phyloP scores from a whole-genome alignment of 2,329 filamentous ascomycete genomes.

The Fusarium bactridioides region DNA sequence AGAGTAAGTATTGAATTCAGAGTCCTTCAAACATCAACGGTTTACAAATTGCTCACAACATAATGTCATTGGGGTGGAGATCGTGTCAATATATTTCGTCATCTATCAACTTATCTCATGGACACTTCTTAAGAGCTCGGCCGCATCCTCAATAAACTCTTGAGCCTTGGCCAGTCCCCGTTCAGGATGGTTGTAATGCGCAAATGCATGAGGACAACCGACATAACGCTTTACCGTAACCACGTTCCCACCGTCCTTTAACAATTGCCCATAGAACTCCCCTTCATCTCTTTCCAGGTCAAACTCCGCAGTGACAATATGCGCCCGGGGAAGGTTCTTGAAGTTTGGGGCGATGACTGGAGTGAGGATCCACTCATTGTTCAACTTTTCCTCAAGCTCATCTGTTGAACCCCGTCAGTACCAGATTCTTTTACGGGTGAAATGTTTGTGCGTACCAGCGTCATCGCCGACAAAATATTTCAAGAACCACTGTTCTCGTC shows the following conservation, averaged over 20 bases:
- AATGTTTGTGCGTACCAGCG: not conserved
- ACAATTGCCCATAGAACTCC: not conserved
- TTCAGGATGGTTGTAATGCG: not conserved
- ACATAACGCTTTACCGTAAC: not conserved
- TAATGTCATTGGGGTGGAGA: not conserved
- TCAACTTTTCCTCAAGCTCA: not conserved
- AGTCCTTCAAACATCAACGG: not conserved
- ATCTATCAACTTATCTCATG: not conserved
- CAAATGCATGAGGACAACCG: not conserved
- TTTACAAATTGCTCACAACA: not conserved
- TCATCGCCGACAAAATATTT: not conserved
- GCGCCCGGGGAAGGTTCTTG: not conserved
- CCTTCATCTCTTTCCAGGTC: slow-evolving; percentile 1
- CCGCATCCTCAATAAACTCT: not conserved
- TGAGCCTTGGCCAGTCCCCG: not conserved
- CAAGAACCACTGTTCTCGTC: not conserved
- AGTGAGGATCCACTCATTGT: not conserved
- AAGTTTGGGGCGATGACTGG: not conserved
- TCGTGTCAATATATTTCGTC: accelerated
- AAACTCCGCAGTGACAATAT: not conserved
- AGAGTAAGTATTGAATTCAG: not conserved
- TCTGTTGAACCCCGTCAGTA: not conserved
- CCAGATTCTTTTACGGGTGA: accelerated
- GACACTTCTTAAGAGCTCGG: not conserved
- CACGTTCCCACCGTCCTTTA: accelerated